Conservation (phyloP, 345 rosid genomes). For the Camelina neglecta region DNA sequence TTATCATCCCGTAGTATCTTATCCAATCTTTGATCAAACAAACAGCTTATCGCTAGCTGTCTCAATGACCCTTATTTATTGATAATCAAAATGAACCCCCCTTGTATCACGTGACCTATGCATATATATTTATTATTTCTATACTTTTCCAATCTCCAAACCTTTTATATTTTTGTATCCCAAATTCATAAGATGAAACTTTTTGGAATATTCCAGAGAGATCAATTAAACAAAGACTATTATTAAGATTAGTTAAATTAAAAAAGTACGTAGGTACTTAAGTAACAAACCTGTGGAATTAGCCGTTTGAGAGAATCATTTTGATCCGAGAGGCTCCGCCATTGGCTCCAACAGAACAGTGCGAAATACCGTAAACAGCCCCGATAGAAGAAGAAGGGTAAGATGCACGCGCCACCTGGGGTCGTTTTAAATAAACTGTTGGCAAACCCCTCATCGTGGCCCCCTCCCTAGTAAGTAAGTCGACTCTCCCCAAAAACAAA, state of each 20-base stretch:
- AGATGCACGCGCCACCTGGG: constrained; percentile 45
- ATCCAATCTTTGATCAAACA: constrained; percentile 1
- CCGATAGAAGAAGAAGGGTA: not conserved
- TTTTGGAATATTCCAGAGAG: constrained; percentile 17
- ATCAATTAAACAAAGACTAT: not conserved
- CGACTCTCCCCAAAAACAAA: not conserved
- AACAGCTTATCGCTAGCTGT: constrained; percentile 18
- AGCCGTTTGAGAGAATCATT: constrained; percentile 37
- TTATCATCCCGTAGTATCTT: not conserved
- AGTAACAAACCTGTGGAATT: constrained; percentile 2
- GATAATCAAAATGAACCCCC: not conserved
- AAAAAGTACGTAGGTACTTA: not conserved
- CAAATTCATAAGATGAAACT: not conserved
- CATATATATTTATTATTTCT: constrained; percentile 9
- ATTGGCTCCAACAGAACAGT: constrained; percentile 21
- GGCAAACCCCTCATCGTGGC: not conserved
- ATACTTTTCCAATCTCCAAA: constrained; percentile 23
- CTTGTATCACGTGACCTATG: constrained; percentile 35
- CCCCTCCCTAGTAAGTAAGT: not conserved
- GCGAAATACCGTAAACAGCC: constrained; percentile 1
- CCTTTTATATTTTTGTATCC: not conserved
- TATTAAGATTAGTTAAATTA: not conserved
- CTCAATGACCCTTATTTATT: constrained; percentile 9
- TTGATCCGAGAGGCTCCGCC: constrained; percentile 21
- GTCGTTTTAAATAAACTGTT: constrained; percentile 15